Percentiles rank a stretch among this genome's conserved stretches.
phyloP scores from a whole-genome alignment of 179 eudicot genomes.

The Beta macrorhiza region DNA sequence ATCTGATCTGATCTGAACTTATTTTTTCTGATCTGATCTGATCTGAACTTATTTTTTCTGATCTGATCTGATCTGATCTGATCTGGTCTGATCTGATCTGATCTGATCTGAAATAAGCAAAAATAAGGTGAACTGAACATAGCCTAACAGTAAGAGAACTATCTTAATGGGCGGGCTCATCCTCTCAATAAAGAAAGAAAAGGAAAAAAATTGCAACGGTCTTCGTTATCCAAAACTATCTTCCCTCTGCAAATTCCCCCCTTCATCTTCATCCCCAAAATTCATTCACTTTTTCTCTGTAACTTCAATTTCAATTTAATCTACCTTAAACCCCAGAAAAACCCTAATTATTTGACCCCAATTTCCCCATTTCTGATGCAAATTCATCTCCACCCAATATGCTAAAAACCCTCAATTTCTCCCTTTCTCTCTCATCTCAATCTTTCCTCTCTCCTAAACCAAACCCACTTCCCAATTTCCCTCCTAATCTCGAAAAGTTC shows the following conservation, averaged over 20 bases:
- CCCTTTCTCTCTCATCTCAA: slow-evolving; percentile 29
- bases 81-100: too few species aligned
- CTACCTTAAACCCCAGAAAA: slow-evolving; percentile 20
- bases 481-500: slow-evolving; percentile 21
- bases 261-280: slow-evolving; percentile 14
- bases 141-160: too few species aligned
- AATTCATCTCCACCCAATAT: slow-evolving; percentile 18
- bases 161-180: not conserved
- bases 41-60: too few species aligned
- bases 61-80: too few species aligned
- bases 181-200: not conserved
- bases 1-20: too few species aligned
- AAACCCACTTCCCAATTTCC: slow-evolving; percentile 24
- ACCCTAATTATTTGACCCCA: slow-evolving; percentile 20
- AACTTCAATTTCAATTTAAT: not conserved
- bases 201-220: slow-evolving; percentile 15
- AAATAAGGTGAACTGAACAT: too few species aligned
- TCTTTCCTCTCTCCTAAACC: slow-evolving; percentile 19
- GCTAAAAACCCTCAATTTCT: slow-evolving; percentile 38
- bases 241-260: slow-evolving; percentile 25
- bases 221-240: slow-evolving; percentile 42
- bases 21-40: too few species aligned
- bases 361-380: slow-evolving; percentile 26
- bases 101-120: too few species aligned
- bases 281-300: not conserved